Base-by-base conservation (phyloP, 2,329 filamentous ascomycete species). In the Coniochaeta sp. region DNA sequence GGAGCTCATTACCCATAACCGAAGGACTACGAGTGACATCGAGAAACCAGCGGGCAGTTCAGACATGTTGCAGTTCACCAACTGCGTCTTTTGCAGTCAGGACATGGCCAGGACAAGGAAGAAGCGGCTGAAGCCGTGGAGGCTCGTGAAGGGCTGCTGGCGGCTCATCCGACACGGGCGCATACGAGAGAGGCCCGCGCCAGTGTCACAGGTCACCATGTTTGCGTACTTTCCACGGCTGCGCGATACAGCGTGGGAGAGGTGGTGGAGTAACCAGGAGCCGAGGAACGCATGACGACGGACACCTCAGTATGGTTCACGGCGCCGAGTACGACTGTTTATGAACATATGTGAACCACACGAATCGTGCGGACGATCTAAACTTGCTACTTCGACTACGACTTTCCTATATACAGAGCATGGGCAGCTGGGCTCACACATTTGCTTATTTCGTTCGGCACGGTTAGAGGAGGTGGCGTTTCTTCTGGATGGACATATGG, bases 221-320 rank as follows among this genome's bases (percentile, higher is more conserved):
- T 52, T 14, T 26, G 22, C 47, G 14, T 52, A 28, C 6, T 52
- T 26, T 17, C 22, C 47, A 6, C 22, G 16, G 14, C 19, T 36
- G 6, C 34, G 56, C 34, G 64, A 69, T 56, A 44, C 52, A 1
- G 64, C 59, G 7, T 69, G 66, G 66, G 62, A 69, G 62, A 61
- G 38, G 17, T 69, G 67, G 67, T 69, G 67, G 66, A 62, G 60
- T 3, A 33, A 43, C 6, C 67, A 68, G 50, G 60, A 58, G 11
- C 67, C 67, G 3, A 14, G 40, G 22, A 62, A 56, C 56, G 62
- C 44, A 38, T 67, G 57, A 50, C 24, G 34, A 14, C 34, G 34
- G 34, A 36, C 34, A 36, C 11, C 3, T 14, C 8, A 3, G 34
- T 7, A 22, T 24, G 43, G 50, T 36, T 31, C 24, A 31, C 22